Conservation (phyloP, 106 monocot species). For the Apostasia ramifera region DNA sequence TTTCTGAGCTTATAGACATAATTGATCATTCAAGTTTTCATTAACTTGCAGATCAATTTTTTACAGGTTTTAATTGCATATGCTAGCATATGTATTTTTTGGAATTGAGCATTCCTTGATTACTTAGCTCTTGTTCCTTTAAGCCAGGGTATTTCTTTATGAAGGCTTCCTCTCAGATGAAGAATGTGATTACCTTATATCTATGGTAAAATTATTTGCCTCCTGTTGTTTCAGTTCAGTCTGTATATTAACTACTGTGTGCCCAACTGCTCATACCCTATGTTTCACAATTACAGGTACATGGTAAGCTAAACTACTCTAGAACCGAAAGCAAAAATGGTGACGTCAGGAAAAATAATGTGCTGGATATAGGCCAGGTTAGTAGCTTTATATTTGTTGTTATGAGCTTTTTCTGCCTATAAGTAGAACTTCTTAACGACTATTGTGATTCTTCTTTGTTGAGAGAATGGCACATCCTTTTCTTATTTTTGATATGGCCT, state of each 20-base stretch:
- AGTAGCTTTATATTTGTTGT: background rate
- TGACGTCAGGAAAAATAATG: constrained; percentile 14
- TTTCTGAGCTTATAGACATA: too few relatives aligned
- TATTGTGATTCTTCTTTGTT: too few relatives aligned
- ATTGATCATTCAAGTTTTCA: too few relatives aligned
- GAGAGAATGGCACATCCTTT: background rate
- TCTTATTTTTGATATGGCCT: too few relatives aligned
- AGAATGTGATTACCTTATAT: constrained; percentile 63
- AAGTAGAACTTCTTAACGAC: too few relatives aligned
- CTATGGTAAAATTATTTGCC: constrained; percentile 34
- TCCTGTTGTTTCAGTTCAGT: background rate
- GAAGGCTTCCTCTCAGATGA: constrained; percentile 57
- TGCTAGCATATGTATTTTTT: background rate
- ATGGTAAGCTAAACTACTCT: constrained; percentile 20
- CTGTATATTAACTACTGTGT: too few relatives aligned
- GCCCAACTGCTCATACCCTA: background rate
- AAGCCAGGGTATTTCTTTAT: constrained; percentile 60
- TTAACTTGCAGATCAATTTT: background rate
- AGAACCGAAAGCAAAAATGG: constrained; percentile 4
- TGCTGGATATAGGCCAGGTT: constrained; percentile 15
- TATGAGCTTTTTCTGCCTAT: background rate
- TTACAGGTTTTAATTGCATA: background rate
- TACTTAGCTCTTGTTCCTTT: constrained; percentile 14
- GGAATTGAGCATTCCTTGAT: background rate
- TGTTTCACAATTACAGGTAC: constrained; percentile 16